Base-by-base conservation (phyloP, 495 filamentous ascomycete genomes). In the Physcia stellaris region DNA sequence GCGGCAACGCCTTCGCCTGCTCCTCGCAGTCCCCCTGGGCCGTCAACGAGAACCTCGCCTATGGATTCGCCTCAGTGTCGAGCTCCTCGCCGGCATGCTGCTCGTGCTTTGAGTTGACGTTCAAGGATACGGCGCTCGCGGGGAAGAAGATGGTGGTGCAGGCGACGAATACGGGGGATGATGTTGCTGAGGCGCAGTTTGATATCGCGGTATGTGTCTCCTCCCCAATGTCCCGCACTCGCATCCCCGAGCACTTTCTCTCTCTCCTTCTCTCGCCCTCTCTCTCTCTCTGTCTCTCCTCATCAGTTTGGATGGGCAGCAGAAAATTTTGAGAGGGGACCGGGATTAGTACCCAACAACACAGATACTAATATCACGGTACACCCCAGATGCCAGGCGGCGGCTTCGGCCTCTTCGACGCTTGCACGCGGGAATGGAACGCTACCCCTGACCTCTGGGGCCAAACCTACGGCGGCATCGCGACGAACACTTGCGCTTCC, bases 111-210 rank as follows among this genome's bases (percentile, higher is more conserved):
- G 64, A 79, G 57, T 55, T 78, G 33, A 77, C 73, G 6, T 79
- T 80, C 53, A 79, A 75, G 5, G 64, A 62, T 45, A 69, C 66
- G 0, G 49, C 71, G 0, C 64, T 71, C 7, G 24, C 43, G 31
- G 66, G 76, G 41, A 70, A 80, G 66, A 69, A 70, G 59, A 68
- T 80, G 66, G 64, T 80, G 39, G 71, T 80, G 13, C 77, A 80
- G 59, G 73, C 74, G 12, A 77, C 71, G 31, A 82, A 82, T 51
- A 79, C 73, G 16, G 75, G 73, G 11, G 67, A 63, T 15, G 73
- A 78, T 39, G 50, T 79, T 37, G 63, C 63, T 13, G 46, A 60
- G 13, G 75, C 75, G 40, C 74, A 77, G 42, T 79, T 79, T 52
- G 73, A 77, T 60, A 48, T 79, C 38, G 70, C 72, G 13, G 63